Evolutionary conservation across 805 yeast species (phyloP).

Genomic region (Metschnikowia peoriensis): DNA sequence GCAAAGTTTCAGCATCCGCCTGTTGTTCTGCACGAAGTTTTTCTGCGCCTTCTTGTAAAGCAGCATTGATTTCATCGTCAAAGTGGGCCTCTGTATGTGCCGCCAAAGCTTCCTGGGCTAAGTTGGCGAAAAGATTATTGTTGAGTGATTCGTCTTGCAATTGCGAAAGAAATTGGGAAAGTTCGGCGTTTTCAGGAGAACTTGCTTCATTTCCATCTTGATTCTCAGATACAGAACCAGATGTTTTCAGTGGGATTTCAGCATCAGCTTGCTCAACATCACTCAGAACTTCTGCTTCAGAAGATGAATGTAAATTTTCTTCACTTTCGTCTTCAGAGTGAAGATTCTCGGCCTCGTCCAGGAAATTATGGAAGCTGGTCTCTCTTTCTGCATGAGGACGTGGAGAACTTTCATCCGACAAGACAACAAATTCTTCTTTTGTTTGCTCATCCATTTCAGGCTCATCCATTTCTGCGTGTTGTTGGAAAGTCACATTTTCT

Average conservation of each 20-base stretch:
- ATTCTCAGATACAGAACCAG: neutral
- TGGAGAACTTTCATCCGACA: neutral
- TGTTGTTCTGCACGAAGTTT: neutral
- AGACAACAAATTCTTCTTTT: neutral
- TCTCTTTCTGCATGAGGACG: neutral
- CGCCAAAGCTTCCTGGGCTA: constrained; percentile 1
- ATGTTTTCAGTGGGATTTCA: neutral
- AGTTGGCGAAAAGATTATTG: neutral
- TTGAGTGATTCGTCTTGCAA: neutral
- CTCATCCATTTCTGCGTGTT: neutral
- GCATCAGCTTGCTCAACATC: neutral
- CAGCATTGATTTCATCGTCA: neutral
- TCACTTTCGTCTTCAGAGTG: neutral
- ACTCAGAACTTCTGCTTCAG: neutral
- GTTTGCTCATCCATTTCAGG: neutral
- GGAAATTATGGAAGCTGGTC: neutral
- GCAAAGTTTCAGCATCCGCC: neutral
- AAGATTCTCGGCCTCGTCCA: neutral
- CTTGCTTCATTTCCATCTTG: neutral
- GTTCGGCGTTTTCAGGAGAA: constrained; percentile 1
- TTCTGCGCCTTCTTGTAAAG: neutral
- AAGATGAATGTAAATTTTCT: neutral
- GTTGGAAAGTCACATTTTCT: neutral
- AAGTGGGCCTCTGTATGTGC: neutral
- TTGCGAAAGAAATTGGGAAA: neutral